Evolutionary conservation across 768 basidiomycete species (phyloP), one percentile per base, ranked within the genome.

Genomic region (Pleurotus sapidus): DNA sequence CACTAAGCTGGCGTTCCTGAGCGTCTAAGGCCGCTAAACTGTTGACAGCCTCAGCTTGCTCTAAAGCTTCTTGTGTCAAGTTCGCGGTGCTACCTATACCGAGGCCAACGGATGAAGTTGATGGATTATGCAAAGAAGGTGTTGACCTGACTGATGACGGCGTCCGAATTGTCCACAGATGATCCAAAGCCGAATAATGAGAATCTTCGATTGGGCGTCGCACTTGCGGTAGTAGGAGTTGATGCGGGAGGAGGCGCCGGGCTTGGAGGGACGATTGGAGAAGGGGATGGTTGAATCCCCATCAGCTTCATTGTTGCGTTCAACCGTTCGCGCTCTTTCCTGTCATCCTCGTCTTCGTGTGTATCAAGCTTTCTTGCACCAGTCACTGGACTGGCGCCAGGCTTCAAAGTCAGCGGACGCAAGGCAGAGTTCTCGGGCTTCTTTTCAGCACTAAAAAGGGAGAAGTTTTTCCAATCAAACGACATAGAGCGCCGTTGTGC

Each of bases 231-330:
- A 9, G 71, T 65, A 12, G 69, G 71, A 17, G 68, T 64, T 40
- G 58, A 45, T 24, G 68, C 57, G 45, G 65, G 62, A 14, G 70
- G 60, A 30, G 63, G 59, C 50, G 70, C 57, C 18, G 68, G 56
- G 49, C 65, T 60, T 6, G 70, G 64, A 17, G 67, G 60, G 55
- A 70, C 59, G 2, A 76, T 67, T n/a, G 81, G 70, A 12, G 80
- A 73, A 49, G 77, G 65, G n/a, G 75, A 68, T 27, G 87, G 84
- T 69, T 89, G 86, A 59, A 96, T 92, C 4, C 96, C 96, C 88
- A 95, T 93, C 25, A 96, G 75, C 68, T 93, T 92, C 90, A 98
- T 91, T 24, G 93, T 93, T 14, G 93, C 93, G 61, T 89, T 81
- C 55, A 98, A 77, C 14, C 94, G 83, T 68, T 95, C 94, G 56